Evolutionary conservation across 805 yeast species (phyloP).

Genomic region (Kodamaea hsintzibuensis): DNA sequence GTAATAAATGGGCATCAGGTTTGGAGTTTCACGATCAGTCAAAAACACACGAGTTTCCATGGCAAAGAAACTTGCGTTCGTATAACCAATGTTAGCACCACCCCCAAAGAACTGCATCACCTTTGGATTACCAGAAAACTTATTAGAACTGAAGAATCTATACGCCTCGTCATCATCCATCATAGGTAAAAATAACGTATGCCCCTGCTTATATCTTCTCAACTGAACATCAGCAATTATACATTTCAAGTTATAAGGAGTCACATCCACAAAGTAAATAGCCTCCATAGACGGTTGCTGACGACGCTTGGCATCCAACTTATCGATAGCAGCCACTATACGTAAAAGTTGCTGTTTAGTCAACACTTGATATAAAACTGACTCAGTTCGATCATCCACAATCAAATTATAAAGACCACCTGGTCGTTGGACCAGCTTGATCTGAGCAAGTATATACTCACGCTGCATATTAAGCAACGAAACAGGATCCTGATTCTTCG

Average conservation of each 20-base stretch:
- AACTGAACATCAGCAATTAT: slow-evolving; percentile 73
- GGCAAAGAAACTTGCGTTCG: slow-evolving; percentile 52
- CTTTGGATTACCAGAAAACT: slow-evolving; percentile 32
- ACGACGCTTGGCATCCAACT: slow-evolving; percentile 60
- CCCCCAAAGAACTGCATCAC: slow-evolving; percentile 32
- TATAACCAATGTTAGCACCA: slow-evolving; percentile 28
- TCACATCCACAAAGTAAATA: slow-evolving; percentile 74
- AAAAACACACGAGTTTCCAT: slow-evolving; percentile 71
- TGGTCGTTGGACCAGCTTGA: slow-evolving; percentile 30
- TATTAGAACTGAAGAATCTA: slow-evolving; percentile 20
- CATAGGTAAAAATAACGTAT: slow-evolving; percentile 67
- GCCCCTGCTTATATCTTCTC: slow-evolving; percentile 72
- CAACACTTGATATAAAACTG: slow-evolving; percentile 48
- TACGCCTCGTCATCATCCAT: slow-evolving; percentile 19
- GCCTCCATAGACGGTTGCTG: slow-evolving; percentile 72
- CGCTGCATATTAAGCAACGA: slow-evolving; percentile 32
- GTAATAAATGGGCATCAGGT: slow-evolving; percentile 72
- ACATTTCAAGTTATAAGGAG: slow-evolving; percentile 69
- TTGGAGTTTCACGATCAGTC: slow-evolving; percentile 49
- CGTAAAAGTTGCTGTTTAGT: slow-evolving; percentile 49
- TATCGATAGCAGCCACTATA: slow-evolving; percentile 63
- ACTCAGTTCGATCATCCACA: slow-evolving; percentile 56
- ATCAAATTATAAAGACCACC: slow-evolving; percentile 43
- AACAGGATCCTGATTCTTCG: slow-evolving; percentile 24
- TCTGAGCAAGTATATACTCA: slow-evolving; percentile 29